Evolutionary conservation across 352 stramenopile genomes (phyloP), one percentile per base, ranked within the genome.

Genomic region (Halophytophthora polymorphica): DNA sequence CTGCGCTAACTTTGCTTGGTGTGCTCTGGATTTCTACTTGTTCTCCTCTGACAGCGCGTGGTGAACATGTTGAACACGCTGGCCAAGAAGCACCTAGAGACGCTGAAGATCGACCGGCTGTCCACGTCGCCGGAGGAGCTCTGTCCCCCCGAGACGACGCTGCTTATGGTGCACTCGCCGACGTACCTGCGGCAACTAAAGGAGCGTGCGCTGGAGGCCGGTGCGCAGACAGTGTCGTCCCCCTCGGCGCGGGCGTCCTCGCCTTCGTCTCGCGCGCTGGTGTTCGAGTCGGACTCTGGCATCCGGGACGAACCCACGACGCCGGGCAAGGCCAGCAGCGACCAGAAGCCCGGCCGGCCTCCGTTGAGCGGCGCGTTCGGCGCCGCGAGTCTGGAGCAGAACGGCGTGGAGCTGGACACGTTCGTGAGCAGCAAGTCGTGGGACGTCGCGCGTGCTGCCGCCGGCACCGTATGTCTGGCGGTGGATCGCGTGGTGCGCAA

Each of bases 371-470:
- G 78, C 18, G 83, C 83, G 8, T 93, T 93, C 50, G 83, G 77
- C 0, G 80, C 80, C 17, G 73, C 78, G 15, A 87, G 66, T 54
- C 48, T 86, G 19, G 63, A 87, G 58, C 73, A 84, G 38, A 82
- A 79, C 49, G 74, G 70, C 8, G 64, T 90, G 8, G 73, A 71
- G 17, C 73, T 92, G 70, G 85, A 95, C 52, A 95, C 85, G 15
- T 93, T 89, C 50, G 82, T 95, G 31, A 93, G 81, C 65, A 81
- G 72, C 51, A 87, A 86, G 50, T 95, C 85, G 3, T 92, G 82
- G 77, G 80, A 92, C 38, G 85, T 91, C 12, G 85, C 85, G 29
- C 75, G 81, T 38, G 81, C 80, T 6, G 85, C 85, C 37, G 85
- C 82, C 2, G 85, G 85, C 3, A 90, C 81, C 0, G 83, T 93